Conservation (phyloP, 257 asterid genomes). For the Parsonsia alboflavescens region DNA sequence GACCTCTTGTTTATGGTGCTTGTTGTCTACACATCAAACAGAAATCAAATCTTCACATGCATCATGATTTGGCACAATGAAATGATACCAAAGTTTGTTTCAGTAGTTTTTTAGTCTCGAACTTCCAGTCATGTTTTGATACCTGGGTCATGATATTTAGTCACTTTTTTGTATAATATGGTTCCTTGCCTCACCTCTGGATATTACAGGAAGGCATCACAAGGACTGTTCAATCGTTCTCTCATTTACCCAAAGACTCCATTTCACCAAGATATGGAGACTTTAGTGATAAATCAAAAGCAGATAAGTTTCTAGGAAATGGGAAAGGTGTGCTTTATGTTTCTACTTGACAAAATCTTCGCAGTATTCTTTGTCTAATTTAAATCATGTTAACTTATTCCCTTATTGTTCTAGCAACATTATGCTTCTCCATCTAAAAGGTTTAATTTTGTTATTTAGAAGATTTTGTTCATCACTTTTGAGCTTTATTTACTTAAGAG, state of each 20-base stretch:
- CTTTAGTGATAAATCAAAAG: constrained; percentile 53
- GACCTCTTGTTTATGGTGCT: neutral
- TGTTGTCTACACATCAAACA: neutral
- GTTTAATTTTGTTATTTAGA: neutral
- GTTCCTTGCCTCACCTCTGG: neutral
- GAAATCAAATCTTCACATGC: neutral
- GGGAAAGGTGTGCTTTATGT: constrained; percentile 54
- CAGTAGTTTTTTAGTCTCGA: neutral
- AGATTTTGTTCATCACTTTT: neutral
- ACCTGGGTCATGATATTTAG: neutral
- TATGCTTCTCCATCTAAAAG: neutral
- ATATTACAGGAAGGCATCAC: constrained; percentile 61
- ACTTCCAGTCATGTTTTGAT: neutral
- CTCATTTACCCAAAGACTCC: constrained; percentile 43
- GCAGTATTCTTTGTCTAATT: neutral
- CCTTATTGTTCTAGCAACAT: neutral
- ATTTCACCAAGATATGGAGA: constrained; percentile 32
- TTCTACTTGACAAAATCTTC: neutral
- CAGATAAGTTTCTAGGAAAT: constrained; percentile 61
- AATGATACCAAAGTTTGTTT: neutral
- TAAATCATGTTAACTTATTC: neutral
- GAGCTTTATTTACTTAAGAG: neutral
- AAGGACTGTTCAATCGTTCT: constrained; percentile 55
- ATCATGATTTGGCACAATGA: neutral
- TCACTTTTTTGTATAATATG: neutral